Percentiles rank a stretch among this genome's conserved stretches.
Conservation (phyloP, 495 filamentous ascomycete genomes). For the Venustampulla echinocandica region DNA sequence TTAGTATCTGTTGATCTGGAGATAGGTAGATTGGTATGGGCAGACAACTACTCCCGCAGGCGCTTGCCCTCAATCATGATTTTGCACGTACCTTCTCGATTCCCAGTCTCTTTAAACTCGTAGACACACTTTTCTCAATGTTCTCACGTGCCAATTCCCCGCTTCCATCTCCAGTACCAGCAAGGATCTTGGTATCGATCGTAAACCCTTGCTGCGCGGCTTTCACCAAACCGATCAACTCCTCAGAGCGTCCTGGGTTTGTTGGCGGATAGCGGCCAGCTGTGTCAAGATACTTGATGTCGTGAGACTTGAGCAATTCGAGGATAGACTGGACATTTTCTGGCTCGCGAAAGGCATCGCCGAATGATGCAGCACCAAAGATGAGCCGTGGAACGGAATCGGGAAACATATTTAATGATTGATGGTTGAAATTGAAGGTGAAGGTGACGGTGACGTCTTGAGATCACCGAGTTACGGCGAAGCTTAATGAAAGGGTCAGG, state of each 20-base stretch:
- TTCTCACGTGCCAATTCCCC: conserved; percentile 7
- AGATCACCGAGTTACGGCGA: no score
- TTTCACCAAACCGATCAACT: conserved; percentile 20
- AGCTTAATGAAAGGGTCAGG: no score
- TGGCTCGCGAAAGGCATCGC: conserved; percentile 4
- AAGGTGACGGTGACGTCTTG: no score
- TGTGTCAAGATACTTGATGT: conserved; percentile 5
- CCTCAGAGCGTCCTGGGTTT: conserved; percentile 11
- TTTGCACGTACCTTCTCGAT: conserved; percentile 1
- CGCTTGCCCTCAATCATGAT: neutral
- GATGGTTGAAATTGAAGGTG: no score
- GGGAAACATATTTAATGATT: no score
- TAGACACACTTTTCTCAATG: conserved; percentile 15
- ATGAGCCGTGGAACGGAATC: no score
- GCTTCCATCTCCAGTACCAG: neutral
- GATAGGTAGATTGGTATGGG: no score
- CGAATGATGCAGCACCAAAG: conserved; percentile 8
- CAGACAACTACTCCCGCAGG: no score
- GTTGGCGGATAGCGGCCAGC: conserved; percentile 7
- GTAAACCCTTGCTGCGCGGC: conserved; percentile 20
- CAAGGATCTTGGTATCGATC: conserved; percentile 24
- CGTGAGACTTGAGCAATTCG: neutral
- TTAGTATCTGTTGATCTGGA: neutral
- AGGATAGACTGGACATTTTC: conserved; percentile 1
- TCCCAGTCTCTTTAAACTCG: conserved; percentile 15